Evolutionary conservation across 2,329 filamentous ascomycete species (phyloP).

Genomic region (Akanthomyces uredinophilus): DNA sequence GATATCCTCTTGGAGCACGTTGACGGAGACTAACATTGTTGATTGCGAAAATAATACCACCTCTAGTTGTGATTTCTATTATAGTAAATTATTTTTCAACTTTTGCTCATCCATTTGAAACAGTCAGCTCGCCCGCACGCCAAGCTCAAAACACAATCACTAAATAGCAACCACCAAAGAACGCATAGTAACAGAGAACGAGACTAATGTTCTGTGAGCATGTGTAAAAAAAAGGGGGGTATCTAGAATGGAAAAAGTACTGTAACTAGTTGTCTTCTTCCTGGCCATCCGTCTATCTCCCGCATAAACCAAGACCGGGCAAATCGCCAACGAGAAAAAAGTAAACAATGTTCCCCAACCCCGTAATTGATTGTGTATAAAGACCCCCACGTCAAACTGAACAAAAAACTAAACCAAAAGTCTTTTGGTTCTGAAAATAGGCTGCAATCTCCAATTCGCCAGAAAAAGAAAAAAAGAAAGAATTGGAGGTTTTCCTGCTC

Average conservation of each 20-base stretch:
- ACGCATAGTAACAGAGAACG: not conserved
- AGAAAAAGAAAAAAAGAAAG: not conserved
- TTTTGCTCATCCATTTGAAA: not conserved
- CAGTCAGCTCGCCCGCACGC: not conserved
- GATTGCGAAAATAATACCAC: not conserved
- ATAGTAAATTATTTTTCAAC: not conserved
- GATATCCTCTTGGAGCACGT: no score
- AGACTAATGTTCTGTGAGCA: not conserved
- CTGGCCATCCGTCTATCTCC: not conserved
- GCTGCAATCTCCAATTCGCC: not conserved
- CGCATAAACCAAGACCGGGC: not conserved
- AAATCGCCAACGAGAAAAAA: not conserved
- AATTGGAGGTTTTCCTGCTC: not conserved
- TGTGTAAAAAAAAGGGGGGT: conserved; percentile 2
- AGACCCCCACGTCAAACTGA: not conserved
- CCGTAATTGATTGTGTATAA: not conserved
- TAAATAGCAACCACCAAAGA: not conserved
- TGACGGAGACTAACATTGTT: not conserved
- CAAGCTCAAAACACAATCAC: not conserved
- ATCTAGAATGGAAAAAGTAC: not conserved
- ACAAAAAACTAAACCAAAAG: not conserved
- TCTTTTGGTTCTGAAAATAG: not conserved
- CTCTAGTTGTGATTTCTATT: not conserved
- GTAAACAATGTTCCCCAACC: not conserved
- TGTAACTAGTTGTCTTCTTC: not conserved